Evolutionary conservation across 805 yeast species (phyloP).

Genomic region (Starmerella sirachaensis): DNA sequence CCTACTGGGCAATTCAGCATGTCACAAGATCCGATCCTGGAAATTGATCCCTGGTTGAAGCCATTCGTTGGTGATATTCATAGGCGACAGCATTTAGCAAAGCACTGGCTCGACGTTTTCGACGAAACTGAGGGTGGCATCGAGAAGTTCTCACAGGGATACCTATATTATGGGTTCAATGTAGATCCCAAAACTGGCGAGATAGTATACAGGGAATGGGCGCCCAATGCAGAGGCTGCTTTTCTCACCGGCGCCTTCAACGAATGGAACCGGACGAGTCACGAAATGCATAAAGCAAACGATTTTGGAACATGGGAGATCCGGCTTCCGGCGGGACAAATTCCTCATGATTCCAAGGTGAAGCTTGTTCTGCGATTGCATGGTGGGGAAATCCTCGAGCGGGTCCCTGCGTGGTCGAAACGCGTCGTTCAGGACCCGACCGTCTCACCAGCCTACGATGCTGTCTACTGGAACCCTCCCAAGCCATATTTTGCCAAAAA

Average conservation of each 20-base stretch:
- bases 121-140: slow-evolving; percentile 53
- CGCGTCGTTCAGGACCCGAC: slow-evolving; percentile 59
- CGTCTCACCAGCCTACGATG: slow-evolving; percentile 51
- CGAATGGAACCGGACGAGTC: slow-evolving; percentile 52
- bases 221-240: slow-evolving; percentile 73
- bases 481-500: slow-evolving; percentile 48
- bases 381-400: slow-evolving; percentile 57
- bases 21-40: slow-evolving; percentile 35
- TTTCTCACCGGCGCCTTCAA: slow-evolving; percentile 88
- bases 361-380: slow-evolving; percentile 50
- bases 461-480: slow-evolving; percentile 84
- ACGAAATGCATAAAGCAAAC: slow-evolving; percentile 44
- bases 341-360: slow-evolving; percentile 70
- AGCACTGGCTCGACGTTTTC: slow-evolving; percentile 48
- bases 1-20: too few species aligned
- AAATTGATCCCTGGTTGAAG: slow-evolving; percentile 74
- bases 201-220: slow-evolving; percentile 68
- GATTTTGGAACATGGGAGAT: slow-evolving; percentile 61
- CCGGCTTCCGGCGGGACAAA: slow-evolving; percentile 50
- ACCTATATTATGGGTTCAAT: slow-evolving; percentile 65
- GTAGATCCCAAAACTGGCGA: slow-evolving; percentile 40
- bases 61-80: slow-evolving; percentile 61
- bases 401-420: slow-evolving; percentile 81
- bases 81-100: slow-evolving; percentile 54
- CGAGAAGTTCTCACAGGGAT: slow-evolving; percentile 61